A percentile compares a stretch with the other conserved stretches of the same genome.
phyloP scores from a whole-genome alignment of 148 eudicot species.

The Dianthus caryophyllus region DNA sequence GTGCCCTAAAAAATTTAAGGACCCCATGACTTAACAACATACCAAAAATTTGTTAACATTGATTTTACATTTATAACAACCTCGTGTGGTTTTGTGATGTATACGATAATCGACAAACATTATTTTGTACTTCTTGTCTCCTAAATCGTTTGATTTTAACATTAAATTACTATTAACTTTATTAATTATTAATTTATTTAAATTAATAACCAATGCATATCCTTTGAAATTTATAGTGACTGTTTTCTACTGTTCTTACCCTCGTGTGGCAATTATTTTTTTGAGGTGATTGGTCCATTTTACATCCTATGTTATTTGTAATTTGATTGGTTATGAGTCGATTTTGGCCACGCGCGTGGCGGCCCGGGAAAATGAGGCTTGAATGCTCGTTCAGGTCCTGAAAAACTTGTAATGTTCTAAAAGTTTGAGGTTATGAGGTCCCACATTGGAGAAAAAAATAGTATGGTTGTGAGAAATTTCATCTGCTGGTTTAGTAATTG shows the following conservation, averaged over 20 bases:
- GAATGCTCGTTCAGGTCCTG: too few relatives aligned
- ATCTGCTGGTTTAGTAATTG: too few relatives aligned
- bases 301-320: not conserved
- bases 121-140: conserved; percentile 1
- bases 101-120: not conserved
- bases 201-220: too few relatives aligned
- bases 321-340: too few relatives aligned
- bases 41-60: not conserved
- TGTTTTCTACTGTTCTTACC: not conserved
- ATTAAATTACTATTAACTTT: not conserved
- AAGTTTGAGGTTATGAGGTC: too few relatives aligned
- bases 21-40: conserved; percentile 1
- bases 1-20: not conserved
- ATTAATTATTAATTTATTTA: not conserved
- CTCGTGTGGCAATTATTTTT: not conserved
- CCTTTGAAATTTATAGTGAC: not conserved
- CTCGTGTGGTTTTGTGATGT: conserved; percentile 5
- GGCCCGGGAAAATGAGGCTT: too few relatives aligned
- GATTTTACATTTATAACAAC: not conserved
- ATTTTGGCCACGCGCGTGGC: too few relatives aligned
- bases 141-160: not conserved
- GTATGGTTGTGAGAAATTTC: too few relatives aligned
- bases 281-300: not conserved
- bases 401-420: too few relatives aligned
- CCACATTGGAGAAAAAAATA: too few relatives aligned